Percentiles rank a stretch among this genome's conserved stretches.
phyloP scores from a whole-genome alignment of 2,329 filamentous ascomycete genomes.

The Claviceps maximensis region DNA sequence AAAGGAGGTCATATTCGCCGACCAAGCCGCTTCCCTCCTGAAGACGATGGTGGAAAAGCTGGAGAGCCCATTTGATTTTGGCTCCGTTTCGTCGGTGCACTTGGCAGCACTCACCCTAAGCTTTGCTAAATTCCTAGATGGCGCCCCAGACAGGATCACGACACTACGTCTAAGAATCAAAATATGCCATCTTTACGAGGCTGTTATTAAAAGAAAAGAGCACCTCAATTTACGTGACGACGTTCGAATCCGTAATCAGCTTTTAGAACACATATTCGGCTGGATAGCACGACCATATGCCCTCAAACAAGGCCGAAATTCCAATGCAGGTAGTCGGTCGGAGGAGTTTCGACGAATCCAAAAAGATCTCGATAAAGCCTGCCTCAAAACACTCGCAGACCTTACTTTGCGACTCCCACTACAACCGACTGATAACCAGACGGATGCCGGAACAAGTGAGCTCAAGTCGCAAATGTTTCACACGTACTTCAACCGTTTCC shows the following conservation, averaged over 20 bases:
- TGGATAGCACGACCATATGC: slow-evolving; percentile 53
- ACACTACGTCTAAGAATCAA: slow-evolving; percentile 54
- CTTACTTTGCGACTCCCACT: slow-evolving; percentile 53
- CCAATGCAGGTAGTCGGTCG: slow-evolving; percentile 24
- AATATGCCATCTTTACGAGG: slow-evolving; percentile 53
- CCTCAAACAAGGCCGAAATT: slow-evolving; percentile 24
- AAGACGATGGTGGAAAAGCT: slow-evolving; percentile 51
- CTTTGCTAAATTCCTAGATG: slow-evolving; percentile 54
- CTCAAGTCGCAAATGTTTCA: slow-evolving; percentile 60
- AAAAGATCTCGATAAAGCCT: slow-evolving; percentile 52
- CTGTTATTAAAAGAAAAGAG: slow-evolving; percentile 52
- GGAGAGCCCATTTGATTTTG: slow-evolving; percentile 48
- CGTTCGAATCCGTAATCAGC: slow-evolving; percentile 53
- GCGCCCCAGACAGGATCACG: slow-evolving; percentile 39
- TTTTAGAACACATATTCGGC: slow-evolving; percentile 53
- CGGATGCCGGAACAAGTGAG: slow-evolving; percentile 53
- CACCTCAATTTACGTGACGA: slow-evolving; percentile 56
- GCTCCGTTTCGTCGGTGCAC: slow-evolving; percentile 48
- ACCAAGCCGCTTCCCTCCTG: slow-evolving; percentile 51
- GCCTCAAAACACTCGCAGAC: slow-evolving; percentile 50
- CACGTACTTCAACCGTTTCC: slow-evolving; percentile 56
- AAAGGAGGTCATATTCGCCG: slow-evolving; percentile 51
- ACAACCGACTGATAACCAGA: slow-evolving; percentile 51
- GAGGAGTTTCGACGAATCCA: slow-evolving; percentile 48
- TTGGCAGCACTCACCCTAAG: slow-evolving; percentile 50